A percentile compares a stretch with the other conserved stretches of the same genome.
Conservation (phyloP, 1,284 basidiomycete species). For the Stygiomarasmius scandens region DNA sequence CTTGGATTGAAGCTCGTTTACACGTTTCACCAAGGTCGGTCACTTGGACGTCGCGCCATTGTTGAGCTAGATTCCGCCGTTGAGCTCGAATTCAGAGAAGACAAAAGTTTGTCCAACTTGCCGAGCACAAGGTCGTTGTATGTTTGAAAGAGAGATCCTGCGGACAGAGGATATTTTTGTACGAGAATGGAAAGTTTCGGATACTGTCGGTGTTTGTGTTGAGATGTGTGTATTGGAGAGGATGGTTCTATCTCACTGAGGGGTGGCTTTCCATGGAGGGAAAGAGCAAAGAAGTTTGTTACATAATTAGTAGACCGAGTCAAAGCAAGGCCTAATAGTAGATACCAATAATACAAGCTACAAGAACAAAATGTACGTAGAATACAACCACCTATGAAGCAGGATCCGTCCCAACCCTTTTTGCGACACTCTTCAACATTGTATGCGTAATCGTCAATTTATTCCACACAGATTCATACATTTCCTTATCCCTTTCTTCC, state of each 20-base stretch:
- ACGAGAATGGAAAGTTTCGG: conserved; percentile 38
- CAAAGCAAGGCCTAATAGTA: background rate
- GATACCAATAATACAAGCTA: too few relatives aligned
- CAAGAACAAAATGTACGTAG: too few relatives aligned
- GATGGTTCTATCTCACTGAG: conserved; percentile 25
- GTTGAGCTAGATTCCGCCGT: conserved; percentile 63
- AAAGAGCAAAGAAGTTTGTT: background rate
- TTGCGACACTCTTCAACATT: conserved; percentile 6
- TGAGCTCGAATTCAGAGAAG: too few relatives aligned
- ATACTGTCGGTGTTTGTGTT: conserved; percentile 28
- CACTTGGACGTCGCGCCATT: conserved; percentile 66
- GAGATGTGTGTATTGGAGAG: background rate
- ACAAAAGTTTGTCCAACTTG: conserved; percentile 10
- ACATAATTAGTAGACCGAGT: background rate
- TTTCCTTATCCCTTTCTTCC: conserved; percentile 4
- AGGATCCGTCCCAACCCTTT: background rate
- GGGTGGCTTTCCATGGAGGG: conserved; percentile 35
- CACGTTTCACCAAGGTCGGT: conserved; percentile 57
- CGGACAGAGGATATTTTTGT: conserved; percentile 53
- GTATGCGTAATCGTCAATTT: conserved; percentile 4
- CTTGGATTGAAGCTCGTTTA: conserved; percentile 60
- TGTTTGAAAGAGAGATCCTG: conserved; percentile 56
- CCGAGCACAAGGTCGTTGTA: conserved; percentile 64
- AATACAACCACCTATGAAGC: background rate
- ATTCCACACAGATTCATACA: conserved; percentile 7